A percentile compares a stretch with the other conserved stretches of the same genome.
Evolutionary conservation across 2,329 filamentous ascomycete genomes (phyloP).

Genomic region (Ascochyta lentis): DNA sequence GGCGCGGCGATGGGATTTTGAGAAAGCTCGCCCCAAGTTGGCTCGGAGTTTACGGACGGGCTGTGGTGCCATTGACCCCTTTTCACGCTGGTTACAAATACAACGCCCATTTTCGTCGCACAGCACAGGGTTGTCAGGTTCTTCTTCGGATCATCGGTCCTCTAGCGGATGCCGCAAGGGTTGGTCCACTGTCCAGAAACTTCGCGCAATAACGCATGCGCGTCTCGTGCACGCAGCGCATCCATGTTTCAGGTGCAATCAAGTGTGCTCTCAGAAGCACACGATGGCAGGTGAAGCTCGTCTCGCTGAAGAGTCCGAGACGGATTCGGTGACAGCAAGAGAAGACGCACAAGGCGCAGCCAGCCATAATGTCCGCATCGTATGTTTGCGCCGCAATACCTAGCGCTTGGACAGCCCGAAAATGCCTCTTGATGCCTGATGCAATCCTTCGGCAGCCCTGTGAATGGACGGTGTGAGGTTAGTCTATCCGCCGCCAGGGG

Average conservation of each 20-base stretch:
- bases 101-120: conserved; percentile 13
- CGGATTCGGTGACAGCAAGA: conserved; percentile 1
- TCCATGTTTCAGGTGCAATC: neutral
- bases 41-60: conserved; percentile 13
- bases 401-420: conserved; percentile 12
- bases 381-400: conserved; percentile 12
- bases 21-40: conserved; percentile 7
- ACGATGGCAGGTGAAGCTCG: neutral
- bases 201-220: conserved; percentile 17
- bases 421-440: conserved; percentile 22
- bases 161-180: conserved; percentile 17
- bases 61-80: conserved; percentile 3
- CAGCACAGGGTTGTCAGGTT: conserved; percentile 15
- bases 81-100: conserved; percentile 11
- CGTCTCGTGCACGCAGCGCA: conserved; percentile 15
- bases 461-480: conserved; percentile 12
- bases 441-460: conserved; percentile 16
- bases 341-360: conserved; percentile 8
- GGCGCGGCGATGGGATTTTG: neutral
- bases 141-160: conserved; percentile 18
- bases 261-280: neutral
- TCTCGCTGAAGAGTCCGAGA: conserved; percentile 5
- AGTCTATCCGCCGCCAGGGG: conserved; percentile 16
- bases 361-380: conserved; percentile 10
- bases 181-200: conserved; percentile 16